Conservation (phyloP, 768 basidiomycete genomes). For the Trametes coccinea region DNA sequence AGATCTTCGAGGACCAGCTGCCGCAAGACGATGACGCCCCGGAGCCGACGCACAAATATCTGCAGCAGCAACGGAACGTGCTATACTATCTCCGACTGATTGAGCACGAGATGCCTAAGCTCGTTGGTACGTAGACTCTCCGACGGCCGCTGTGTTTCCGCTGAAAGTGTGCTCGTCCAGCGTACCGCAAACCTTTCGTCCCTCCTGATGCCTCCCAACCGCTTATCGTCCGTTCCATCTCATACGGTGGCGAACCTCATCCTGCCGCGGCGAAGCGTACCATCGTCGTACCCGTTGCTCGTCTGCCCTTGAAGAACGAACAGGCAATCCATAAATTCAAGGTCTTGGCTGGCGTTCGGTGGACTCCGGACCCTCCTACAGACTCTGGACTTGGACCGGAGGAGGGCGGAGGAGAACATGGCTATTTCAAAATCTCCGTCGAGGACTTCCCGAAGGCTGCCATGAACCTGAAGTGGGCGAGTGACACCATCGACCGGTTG, state of each 20-base stretch:
- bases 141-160: constrained; percentile 6
- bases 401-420: constrained; percentile 56
- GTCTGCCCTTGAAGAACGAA: constrained; percentile 64
- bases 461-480: constrained; percentile 95
- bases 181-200: constrained; percentile 77
- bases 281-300: constrained; percentile 72
- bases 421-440: constrained; percentile 88
- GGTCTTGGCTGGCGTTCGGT: constrained; percentile 85
- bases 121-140: constrained; percentile 60
- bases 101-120: constrained; percentile 85
- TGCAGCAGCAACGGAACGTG: constrained; percentile 72
- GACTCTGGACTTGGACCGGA: constrained; percentile 59
- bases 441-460: constrained; percentile 80
- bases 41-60: constrained; percentile 66
- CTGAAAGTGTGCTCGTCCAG: constrained; percentile 41
- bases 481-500: constrained; percentile 79
- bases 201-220: constrained; percentile 62
- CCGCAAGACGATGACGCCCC: constrained; percentile 63
- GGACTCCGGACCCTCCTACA: constrained; percentile 72
- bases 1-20: constrained; percentile 23
- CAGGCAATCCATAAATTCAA: constrained; percentile 80
- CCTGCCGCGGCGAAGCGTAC: constrained; percentile 70
- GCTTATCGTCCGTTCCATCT: constrained; percentile 69
- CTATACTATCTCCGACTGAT: constrained; percentile 82
- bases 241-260: constrained; percentile 77